Evolutionary conservation across 73 alveolate genomes (phyloP), one percentile per base, ranked within the genome.

Genomic region (Stentor roeselii): DNA sequence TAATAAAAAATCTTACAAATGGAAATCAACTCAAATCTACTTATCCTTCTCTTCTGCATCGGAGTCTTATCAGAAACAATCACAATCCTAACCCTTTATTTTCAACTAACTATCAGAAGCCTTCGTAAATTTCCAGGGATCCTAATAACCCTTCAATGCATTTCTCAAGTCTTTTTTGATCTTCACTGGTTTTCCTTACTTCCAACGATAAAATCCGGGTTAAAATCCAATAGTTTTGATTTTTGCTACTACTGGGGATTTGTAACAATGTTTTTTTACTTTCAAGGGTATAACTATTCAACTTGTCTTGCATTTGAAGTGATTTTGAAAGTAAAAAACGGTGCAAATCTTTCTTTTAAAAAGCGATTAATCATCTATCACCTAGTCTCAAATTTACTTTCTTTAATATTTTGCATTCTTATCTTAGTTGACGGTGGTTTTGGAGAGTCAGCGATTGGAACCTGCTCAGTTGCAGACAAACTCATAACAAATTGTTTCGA

Each of bases 111-210:
- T 36, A 34, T 67, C 21, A n/a, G 50, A 67, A 32, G 41, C 2
- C 80, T 67, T 0, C n/a, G 80, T 27, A 67, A 34, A 2, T 32
- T 21, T 67, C 80, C 80, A 27, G 80, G 80, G 1, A 67, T 67
- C 27, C 80, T 67, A 15, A 67, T 67, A 14, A 21, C 37, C 14
- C 14, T 21, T 36, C 80, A 67, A 32, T 67, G 80, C 2, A 40
- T 67, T 0, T 21, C 80, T 67, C 80, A 67, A 67, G 37, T 32
- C 14, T 21, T 67, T 21, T 21, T 30, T 21, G 80, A 67, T 67
- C 27, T 21, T 2, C 80, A 67, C n/a, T 67, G 80, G 80, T 21
- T 21, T 34, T 11, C 42, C 11, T 27, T 1, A 32, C 80, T 67
- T 67, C 37, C 37, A 27, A 30, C 37, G 11, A 67, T 67, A 21